Percentiles rank a stretch among this genome's conserved stretches.
These are phyloP conservation scores for Populus davidiana DNA, from an alignment of 345 rosid genomes.

Conservation along the genomic window DNA sequence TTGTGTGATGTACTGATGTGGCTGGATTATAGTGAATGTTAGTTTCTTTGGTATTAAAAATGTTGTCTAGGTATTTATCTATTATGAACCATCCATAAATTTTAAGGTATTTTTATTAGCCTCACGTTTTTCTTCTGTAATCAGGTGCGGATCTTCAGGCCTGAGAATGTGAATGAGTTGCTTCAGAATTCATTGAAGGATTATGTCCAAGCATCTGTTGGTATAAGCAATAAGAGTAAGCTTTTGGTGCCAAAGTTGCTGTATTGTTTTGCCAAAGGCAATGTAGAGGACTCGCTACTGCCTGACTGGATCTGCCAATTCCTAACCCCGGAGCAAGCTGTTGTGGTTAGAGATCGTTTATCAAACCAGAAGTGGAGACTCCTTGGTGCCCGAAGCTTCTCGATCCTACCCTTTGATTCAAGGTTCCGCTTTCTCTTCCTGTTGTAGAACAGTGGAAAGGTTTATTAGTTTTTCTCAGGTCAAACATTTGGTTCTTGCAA, in stretches of 20 bases:
- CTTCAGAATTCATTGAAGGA: conserved; percentile 49
- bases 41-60: no score
- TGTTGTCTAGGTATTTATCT: neutral
- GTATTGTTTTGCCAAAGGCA: conserved; percentile 48
- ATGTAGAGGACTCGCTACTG: conserved; percentile 36
- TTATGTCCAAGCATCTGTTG: conserved; percentile 53
- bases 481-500: neutral
- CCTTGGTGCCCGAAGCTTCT: conserved; percentile 44
- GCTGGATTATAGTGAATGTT: neutral
- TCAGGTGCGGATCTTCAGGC: conserved; percentile 63
- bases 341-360: conserved; percentile 40
- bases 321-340: conserved; percentile 46
- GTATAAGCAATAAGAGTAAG: conserved; percentile 50
- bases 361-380: conserved; percentile 47
- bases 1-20: neutral
- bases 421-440: conserved; percentile 61
- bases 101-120: neutral
- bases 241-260: conserved; percentile 56
- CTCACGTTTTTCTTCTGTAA: neutral
- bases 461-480: neutral
- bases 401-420: conserved; percentile 50
- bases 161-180: conserved; percentile 44
- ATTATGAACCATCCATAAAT: neutral
- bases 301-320: conserved; percentile 62
- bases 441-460: conserved; percentile 11